Evolutionary conservation across 345 rosid genomes (phyloP).

Genomic region (Rubroshorea leprosula): DNA sequence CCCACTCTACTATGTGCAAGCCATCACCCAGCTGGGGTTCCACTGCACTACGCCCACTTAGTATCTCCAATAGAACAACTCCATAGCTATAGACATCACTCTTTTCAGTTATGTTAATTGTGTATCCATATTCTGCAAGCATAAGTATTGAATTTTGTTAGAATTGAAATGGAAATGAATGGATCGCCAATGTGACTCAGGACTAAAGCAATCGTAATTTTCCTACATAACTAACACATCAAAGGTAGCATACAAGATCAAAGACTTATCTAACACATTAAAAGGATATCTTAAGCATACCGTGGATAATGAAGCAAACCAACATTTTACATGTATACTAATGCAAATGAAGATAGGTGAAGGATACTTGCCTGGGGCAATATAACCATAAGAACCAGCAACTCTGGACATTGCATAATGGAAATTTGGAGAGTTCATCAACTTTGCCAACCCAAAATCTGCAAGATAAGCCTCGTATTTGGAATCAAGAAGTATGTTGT

Average conservation of each 20-base stretch:
- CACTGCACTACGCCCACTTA: constrained; percentile 80
- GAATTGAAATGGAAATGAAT: no score
- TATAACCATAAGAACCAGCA: constrained; percentile 92
- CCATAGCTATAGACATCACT: constrained; percentile 95
- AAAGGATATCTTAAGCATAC: no score
- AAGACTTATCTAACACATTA: no score
- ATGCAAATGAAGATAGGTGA: neutral
- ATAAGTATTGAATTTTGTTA: neutral
- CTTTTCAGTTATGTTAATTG: constrained; percentile 92
- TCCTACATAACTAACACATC: no score
- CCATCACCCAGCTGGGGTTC: constrained; percentile 66
- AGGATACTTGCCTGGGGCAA: constrained; percentile 89
- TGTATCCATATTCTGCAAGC: constrained; percentile 93
- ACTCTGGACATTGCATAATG: constrained; percentile 78
- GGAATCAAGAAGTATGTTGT: constrained; percentile 83
- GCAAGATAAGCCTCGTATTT: constrained; percentile 79
- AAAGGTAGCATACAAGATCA: no score
- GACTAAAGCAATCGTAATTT: neutral
- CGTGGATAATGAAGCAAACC: no score
- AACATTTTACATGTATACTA: no score
- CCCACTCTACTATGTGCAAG: constrained; percentile 92
- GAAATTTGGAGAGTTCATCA: constrained; percentile 73
- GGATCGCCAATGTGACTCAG: neutral
- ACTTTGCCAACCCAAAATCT: constrained; percentile 84
- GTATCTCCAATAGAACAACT: constrained; percentile 81